Evolutionary conservation across 768 basidiomycete genomes (phyloP).

Genomic region (Guyanaporus albipodus): DNA sequence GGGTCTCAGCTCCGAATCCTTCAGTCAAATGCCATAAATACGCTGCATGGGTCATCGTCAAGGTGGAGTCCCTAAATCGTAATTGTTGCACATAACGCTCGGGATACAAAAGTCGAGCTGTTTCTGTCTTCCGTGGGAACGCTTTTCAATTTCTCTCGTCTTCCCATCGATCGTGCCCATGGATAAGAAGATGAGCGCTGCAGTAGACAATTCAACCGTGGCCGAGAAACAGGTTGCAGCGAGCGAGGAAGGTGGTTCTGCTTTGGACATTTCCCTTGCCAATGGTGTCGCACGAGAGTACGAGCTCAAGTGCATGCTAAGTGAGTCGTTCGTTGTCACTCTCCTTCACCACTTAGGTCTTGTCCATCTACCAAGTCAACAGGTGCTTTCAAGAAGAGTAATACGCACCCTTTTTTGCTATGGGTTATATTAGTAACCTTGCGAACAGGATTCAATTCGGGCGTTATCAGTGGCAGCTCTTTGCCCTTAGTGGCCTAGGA

Average conservation of each 20-base stretch:
- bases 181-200: constrained; percentile 5
- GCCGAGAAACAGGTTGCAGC: constrained; percentile 16
- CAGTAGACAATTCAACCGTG: not conserved
- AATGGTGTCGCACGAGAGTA: constrained; percentile 32
- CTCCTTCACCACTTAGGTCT: not conserved
- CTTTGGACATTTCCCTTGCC: not conserved
- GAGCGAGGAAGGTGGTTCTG: constrained; percentile 13
- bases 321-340: constrained; percentile 14
- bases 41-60: not conserved
- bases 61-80: constrained; percentile 4
- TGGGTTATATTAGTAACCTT: not conserved
- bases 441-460: constrained; percentile 45
- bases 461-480: constrained; percentile 46
- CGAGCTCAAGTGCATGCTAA: constrained; percentile 32
- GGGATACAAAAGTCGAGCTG: constrained; percentile 13
- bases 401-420: constrained; percentile 17
- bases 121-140: constrained; percentile 15
- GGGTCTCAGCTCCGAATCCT: not conserved
- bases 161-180: not conserved
- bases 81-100: not conserved
- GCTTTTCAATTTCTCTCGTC: not conserved
- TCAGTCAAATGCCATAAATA: no score
- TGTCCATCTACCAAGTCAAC: constrained; percentile 34
- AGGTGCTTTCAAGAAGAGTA: constrained; percentile 46
- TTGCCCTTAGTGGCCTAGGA: constrained; percentile 43